Evolutionary conservation across 2,329 filamentous ascomycete species (phyloP).

Genomic region (Aureobasidium uvarum): DNA sequence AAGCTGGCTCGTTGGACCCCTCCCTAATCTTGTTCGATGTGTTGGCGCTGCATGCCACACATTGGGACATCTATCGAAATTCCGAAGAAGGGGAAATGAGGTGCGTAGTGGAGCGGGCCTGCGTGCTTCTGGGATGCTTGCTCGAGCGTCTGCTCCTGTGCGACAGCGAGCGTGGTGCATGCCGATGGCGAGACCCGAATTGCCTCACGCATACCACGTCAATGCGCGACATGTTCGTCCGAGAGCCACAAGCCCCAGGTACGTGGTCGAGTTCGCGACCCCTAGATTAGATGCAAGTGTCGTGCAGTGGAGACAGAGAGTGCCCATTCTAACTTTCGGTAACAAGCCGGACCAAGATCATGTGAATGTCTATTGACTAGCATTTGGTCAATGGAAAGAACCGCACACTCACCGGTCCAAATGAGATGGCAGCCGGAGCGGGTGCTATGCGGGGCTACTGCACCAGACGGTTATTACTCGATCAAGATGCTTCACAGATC

Average conservation of each 20-base stretch:
- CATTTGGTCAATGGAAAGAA: neutral
- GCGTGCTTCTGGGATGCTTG: conserved; percentile 12
- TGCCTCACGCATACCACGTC: conserved; percentile 10
- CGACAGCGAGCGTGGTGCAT: conserved; percentile 25
- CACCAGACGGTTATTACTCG: conserved; percentile 10
- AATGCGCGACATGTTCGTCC: conserved; percentile 21
- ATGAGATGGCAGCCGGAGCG: neutral
- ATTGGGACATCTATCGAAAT: conserved; percentile 20
- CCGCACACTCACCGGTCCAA: conserved; percentile 12
- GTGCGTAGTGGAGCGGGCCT: conserved; percentile 10
- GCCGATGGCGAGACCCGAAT: conserved; percentile 21
- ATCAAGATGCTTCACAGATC: conserved; percentile 1
- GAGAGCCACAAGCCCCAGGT: conserved; percentile 22
- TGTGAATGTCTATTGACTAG: conserved; percentile 2
- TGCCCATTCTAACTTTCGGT: conserved; percentile 17
- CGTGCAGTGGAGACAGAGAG: conserved; percentile 7
- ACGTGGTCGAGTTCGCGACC: conserved; percentile 21
- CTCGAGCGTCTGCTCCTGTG: conserved; percentile 24
- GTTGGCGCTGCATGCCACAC: conserved; percentile 24
- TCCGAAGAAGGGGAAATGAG: conserved; percentile 19
- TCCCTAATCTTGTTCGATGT: conserved; percentile 24
- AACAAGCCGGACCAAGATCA: conserved; percentile 24
- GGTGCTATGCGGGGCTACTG: conserved; percentile 22
- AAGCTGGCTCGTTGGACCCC: conserved; percentile 13
- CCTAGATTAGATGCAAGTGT: conserved; percentile 14